Percentiles rank a stretch among this genome's conserved stretches.
phyloP scores from a whole-genome alignment of 23 red algal species.

The Pyropia haitanensis region DNA sequence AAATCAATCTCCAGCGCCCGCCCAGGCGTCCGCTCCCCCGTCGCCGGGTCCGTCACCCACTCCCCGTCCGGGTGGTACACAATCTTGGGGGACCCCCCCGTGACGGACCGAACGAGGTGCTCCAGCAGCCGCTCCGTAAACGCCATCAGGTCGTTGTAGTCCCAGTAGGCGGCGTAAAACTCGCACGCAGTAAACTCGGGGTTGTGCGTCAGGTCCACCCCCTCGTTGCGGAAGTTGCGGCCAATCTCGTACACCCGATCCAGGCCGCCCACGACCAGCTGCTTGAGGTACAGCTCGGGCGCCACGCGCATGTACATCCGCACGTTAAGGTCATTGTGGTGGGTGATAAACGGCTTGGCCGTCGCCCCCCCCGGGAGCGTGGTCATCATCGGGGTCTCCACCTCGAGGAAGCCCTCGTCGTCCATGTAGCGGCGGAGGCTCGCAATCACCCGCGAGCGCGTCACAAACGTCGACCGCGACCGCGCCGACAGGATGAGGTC shows the following conservation, averaged over 20 bases:
- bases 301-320: slow-evolving; percentile 96
- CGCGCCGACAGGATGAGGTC: slow-evolving; percentile 80
- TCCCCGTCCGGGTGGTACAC: slow-evolving; percentile 80
- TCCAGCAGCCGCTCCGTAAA: slow-evolving; percentile 84
- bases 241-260: slow-evolving; percentile 96
- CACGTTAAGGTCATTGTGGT: slow-evolving; percentile 91
- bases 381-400: slow-evolving; percentile 99
- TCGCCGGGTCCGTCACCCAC: neutral
- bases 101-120: slow-evolving; percentile 47
- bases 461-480: slow-evolving; percentile 56
- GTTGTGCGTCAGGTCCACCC: slow-evolving; percentile 96
- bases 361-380: slow-evolving; percentile 83
- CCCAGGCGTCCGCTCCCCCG: neutral
- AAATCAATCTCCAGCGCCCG: slow-evolving; percentile 78
- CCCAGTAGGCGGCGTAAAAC: slow-evolving; percentile 94
- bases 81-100: slow-evolving; percentile 34
- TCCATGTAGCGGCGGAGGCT: slow-evolving; percentile 84
- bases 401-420: slow-evolving; percentile 79
- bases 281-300: slow-evolving; percentile 93
- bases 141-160: slow-evolving; percentile 92
- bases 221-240: slow-evolving; percentile 95
- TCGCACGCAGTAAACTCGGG: slow-evolving; percentile 98
- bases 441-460: slow-evolving; percentile 62
- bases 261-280: slow-evolving; percentile 94
- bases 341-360: slow-evolving; percentile 86